phyloP scores from a whole-genome alignment of 2,329 filamentous ascomycete species.

The Macrophomina pseudophaseolina region DNA sequence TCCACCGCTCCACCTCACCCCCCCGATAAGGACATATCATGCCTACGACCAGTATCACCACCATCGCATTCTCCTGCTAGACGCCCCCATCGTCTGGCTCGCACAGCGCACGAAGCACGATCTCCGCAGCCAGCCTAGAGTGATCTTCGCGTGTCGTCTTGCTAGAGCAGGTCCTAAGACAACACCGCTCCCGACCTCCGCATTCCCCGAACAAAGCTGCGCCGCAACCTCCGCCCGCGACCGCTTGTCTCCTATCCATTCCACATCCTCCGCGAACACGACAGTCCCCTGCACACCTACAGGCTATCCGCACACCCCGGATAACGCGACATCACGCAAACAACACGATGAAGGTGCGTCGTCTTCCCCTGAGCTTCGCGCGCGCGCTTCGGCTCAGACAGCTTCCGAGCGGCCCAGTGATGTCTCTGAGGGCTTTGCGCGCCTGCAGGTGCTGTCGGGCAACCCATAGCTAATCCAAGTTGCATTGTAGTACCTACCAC shows the following conservation, averaged over 20 bases:
- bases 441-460: background rate
- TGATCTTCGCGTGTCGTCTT: conserved; percentile 43
- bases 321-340: background rate
- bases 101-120: conserved; percentile 42
- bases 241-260: background rate
- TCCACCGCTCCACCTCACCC: conserved; percentile 20
- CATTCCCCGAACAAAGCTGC: conserved; percentile 24
- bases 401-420: conserved; percentile 4
- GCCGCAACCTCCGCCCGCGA: background rate
- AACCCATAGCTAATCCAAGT: background rate
- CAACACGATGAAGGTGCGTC: conserved; percentile 46
- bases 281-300: background rate
- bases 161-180: conserved; percentile 40
- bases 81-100: conserved; percentile 31
- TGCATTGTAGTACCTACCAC: conserved; percentile 78
- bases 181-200: conserved; percentile 20
- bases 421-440: conserved; percentile 12
- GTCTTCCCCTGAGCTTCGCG: conserved; percentile 5
- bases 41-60: conserved; percentile 4
- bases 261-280: background rate
- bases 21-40: conserved; percentile 23
- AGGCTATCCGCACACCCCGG: conserved; percentile 26
- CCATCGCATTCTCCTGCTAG: conserved; percentile 5
- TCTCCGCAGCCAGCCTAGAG: conserved; percentile 51
- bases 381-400: conserved; percentile 4